Base-by-base conservation (phyloP, 106 monocot genomes). In the Dendrobium chrysotoxum region DNA sequence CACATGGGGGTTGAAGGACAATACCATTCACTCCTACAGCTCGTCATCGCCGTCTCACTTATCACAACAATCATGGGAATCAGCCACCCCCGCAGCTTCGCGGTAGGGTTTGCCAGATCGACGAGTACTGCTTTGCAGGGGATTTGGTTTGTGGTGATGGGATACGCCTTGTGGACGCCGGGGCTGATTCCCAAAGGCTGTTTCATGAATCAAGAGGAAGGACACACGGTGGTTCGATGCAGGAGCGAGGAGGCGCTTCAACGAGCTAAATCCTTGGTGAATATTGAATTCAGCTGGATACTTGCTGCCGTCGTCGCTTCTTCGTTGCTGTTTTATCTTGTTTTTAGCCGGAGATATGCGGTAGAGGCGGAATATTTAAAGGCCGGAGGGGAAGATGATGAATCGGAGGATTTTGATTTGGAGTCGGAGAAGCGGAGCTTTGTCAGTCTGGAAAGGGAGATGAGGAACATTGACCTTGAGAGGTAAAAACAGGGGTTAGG, bases 1-100 rank as follows among this genome's bases (percentile, higher is more conserved):
- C 94, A 94, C 80, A 92, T 90, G 91, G 94, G 91, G 61, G 88
- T 94, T 2, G 94, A 94, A 77, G 94, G 91, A 1, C 94, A 92
- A 73, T 94, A 90, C 83, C 94, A 94, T 68, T 86, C 82, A 81
- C 86, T 91, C 12, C 87, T 93, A 53, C 93, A 93, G 84, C 71
- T 82, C 50, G 91, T 91, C 25, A 76, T 92, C 76, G 85, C 75
- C 73, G 83, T 90, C 47, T 86, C 94, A 0, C 85, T 94, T 18
- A 58, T 81, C 4, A 87, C 94, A 38, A 90, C 91, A n/a, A 65
- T 94, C 9, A 41, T 90, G 72, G 86, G 85, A 40, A 83, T 94
- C 79, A 71, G 64, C 40, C 79, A 20, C 28, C 80, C 80, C n/a
- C 67, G 46, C 76, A 94, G 94, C 83, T 86, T 94, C 77, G 44